A percentile compares a stretch with the other conserved stretches of the same genome.
These are phyloP conservation scores for Boletus rubroflammeus DNA, from an alignment of 768 basidiomycete genomes.

Conservation along the genomic window DNA sequence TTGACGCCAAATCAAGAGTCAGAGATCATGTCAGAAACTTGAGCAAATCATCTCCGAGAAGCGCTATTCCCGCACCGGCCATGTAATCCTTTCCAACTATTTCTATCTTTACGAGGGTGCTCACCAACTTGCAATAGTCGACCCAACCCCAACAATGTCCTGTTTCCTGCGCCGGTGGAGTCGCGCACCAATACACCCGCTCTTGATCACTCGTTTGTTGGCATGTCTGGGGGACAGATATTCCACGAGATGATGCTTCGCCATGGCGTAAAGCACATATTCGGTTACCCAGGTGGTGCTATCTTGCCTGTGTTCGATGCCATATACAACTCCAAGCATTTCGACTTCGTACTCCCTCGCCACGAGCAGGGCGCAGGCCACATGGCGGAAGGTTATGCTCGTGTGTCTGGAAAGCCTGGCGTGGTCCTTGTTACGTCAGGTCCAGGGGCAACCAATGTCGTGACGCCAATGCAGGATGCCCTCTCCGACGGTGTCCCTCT, in stretches of 20 bases:
- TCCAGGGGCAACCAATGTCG: constrained; percentile 95
- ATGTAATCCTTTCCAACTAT: constrained; percentile 43
- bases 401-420: constrained; percentile 95
- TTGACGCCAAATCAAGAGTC: constrained; percentile 80
- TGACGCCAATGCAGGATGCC: constrained; percentile 98
- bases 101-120: not conserved
- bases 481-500: constrained; percentile 91
- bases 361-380: constrained; percentile 99
- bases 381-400: constrained; percentile 98
- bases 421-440: constrained; percentile 98
- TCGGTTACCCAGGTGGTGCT: constrained; percentile 97
- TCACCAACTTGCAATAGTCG: constrained; percentile 53
- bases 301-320: constrained; percentile 99
- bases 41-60: constrained; percentile 59
- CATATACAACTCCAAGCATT: constrained; percentile 93
- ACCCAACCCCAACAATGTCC: constrained; percentile 39
- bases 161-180: constrained; percentile 33
- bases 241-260: constrained; percentile 99
- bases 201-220: constrained; percentile 84
- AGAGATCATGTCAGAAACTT: constrained; percentile 73
- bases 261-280: constrained; percentile 93
- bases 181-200: constrained; percentile 44
- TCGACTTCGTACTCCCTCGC: constrained; percentile 91
- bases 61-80: constrained; percentile 58
- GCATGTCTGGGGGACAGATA: constrained; percentile 93